Evolutionary conservation across 2,329 filamentous ascomycete genomes (phyloP), one percentile per base, ranked within the genome.

Genomic region (Pseudogymnoascus sp.): DNA sequence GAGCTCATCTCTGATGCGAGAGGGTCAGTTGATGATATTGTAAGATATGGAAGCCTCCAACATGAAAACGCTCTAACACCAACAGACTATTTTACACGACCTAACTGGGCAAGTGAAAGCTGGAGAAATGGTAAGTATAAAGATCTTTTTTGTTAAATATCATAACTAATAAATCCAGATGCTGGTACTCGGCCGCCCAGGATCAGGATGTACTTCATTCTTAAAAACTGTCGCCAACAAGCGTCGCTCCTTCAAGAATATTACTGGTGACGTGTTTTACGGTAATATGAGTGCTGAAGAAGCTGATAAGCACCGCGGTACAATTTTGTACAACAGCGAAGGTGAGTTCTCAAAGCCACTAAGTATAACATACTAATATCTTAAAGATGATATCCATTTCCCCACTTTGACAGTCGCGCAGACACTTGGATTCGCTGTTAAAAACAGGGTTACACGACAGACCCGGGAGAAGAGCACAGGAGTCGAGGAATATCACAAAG

Each of bases 181-280:
- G 1, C 75, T 89, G 0, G 86, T 90, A 0, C 76, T 90, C 0
- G 87, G 87, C 2, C 79, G 86, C 1, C 87, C 87, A 0, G 87
- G 87, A 0, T 79, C 85, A 3, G 87, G 87, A 36, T 91, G 88
- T 70, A 89, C 87, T 0, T 88, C 87, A 0, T 77, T 91, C 13
- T 77, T 92, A 52, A 90, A 88, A 68, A 78, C 87, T 67, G 77
- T 91, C 4, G 79, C 86, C 59, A 90, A 90, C 67, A 80, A 82
- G 62, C 76, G 86, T 37, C 74, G 72, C 4, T 86, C 86, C 2
- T 89, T 81, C 66, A 77, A 79, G 39, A 77, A 76, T 2, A 79
- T 89, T 2, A 71, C 78, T 0, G 87, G 86, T 0, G 79, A 87
- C 35, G 79, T 88, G 2, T 74, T 76, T 25, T 88, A 81, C 66